These are phyloP conservation scores for Curvularia hawaiiensis DNA, from an alignment of 2,329 filamentous ascomycete species.

Conservation along the genomic window DNA sequence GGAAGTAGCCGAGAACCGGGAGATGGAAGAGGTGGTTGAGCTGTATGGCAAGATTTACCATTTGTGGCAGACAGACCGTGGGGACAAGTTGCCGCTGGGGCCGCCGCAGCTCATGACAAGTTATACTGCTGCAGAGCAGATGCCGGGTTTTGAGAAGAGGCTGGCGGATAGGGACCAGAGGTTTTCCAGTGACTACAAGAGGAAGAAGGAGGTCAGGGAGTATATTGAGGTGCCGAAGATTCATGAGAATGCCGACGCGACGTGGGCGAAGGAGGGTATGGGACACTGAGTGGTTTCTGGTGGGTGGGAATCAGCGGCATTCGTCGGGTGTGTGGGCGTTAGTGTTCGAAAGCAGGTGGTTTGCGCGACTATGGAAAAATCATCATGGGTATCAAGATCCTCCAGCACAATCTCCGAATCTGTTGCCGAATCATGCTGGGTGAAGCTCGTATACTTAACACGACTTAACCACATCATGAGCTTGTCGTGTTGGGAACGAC, in stretches of 20 bases:
- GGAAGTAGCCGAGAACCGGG: conserved; percentile 76
- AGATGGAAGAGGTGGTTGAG: conserved; percentile 77
- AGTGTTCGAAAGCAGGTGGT: neutral
- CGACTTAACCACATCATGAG: conserved; percentile 13
- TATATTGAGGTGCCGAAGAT: conserved; percentile 58
- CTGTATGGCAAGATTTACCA: conserved; percentile 87
- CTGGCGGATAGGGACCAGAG: conserved; percentile 59
- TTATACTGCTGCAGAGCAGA: conserved; percentile 58
- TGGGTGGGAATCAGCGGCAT: neutral
- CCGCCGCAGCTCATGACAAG: conserved; percentile 69
- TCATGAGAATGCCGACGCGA: conserved; percentile 55
- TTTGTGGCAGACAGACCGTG: conserved; percentile 82
- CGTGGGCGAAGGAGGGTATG: conserved; percentile 48
- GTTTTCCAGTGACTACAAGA: conserved; percentile 57
- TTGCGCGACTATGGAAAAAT: neutral
- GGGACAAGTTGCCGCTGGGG: conserved; percentile 67
- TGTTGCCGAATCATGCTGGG: neutral
- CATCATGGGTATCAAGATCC: neutral
- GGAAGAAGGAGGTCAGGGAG: conserved; percentile 60
- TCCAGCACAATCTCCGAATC: neutral
- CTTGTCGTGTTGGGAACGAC: conserved; percentile 33
- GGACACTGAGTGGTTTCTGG: conserved; percentile 14
- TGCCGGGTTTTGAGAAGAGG: conserved; percentile 51
- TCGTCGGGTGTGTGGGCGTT: neutral
- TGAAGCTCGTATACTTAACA: neutral